Percentiles rank a stretch among this genome's conserved stretches.
phyloP scores from a whole-genome alignment of 179 eudicot species.

The Silene noctiflora region DNA sequence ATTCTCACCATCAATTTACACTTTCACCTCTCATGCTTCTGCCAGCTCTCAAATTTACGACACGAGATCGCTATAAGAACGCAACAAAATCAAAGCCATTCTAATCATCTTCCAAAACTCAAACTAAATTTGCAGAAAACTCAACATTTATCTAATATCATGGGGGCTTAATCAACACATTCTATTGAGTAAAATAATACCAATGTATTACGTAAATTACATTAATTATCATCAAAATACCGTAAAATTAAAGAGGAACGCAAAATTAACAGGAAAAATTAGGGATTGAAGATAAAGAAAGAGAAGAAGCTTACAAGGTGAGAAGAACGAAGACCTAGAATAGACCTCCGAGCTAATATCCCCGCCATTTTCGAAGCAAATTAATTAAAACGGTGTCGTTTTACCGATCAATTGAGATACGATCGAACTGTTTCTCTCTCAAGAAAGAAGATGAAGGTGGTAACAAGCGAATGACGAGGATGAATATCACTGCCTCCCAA shows the following conservation, averaged over 20 bases:
- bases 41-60: not conserved
- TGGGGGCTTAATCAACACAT: not conserved
- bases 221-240: not conserved
- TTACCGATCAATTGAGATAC: not conserved
- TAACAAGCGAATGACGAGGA: not conserved
- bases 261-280: not conserved
- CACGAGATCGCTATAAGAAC: not conserved
- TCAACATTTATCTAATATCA: not conserved
- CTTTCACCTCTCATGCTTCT: not conserved
- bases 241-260: not conserved
- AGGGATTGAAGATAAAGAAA: conserved; percentile 17
- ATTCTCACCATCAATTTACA: not conserved
- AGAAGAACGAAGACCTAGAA: conserved; percentile 53
- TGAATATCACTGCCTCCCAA: not conserved
- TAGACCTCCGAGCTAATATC: conserved; percentile 63
- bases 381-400: not conserved
- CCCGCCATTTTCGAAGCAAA: conserved; percentile 43
- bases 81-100: not conserved
- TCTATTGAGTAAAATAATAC: not conserved
- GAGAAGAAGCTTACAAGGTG: conserved; percentile 44
- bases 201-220: not conserved
- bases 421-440: not conserved
- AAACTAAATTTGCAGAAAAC: not conserved
- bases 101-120: not conserved
- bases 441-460: not conserved